Base-by-base conservation (phyloP, 23 red algal genomes). In the Gracilariopsis chorda region DNA sequence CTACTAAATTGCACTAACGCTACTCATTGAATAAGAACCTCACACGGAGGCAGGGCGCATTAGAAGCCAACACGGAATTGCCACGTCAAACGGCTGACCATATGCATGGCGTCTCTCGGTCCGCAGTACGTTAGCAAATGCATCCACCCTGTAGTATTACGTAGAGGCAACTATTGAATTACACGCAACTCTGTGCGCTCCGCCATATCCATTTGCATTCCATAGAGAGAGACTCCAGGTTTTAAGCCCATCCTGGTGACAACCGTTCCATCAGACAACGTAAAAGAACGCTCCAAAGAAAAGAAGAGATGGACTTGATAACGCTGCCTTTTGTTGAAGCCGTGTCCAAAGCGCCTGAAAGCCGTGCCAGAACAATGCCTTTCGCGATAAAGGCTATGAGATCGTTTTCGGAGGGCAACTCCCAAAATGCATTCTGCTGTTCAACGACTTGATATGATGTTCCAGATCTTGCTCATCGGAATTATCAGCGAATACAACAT, bases 321-420 rank as follows among this genome's bases (percentile, higher is more conserved):
- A 88, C 94, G 20, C 25, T 43, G 52, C 37, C 11, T 29, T 39
- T 36, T 4, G 11, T 43, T 35, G 92, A 63, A 6, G 87, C 78
- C 40, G 61, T 53, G 74, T 96, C 94, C 9, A 73, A 82, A 11
- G 69, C 84, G 1, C 94, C 94, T 32, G 75, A 57, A 37, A 52
- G 70, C 40, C 94, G 49, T 46, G 94, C 88, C 70, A 96, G 65
- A 55, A 92, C 51, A 23, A 88, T 88, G 19, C 94, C 94, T 65
- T 96, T 65, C 24, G 68, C 88, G 27, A 92, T 88, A 81, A 96
- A 96, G 20, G 43, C 94, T 17, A 92, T 49, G 20, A 96, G 68
- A 33, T 75, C 90, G 25, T 44, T 34, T 61, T 84, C 68, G 30
- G 37, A 19, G 16, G 92, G 61, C 19, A 75, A 30, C 28, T 65